Base-by-base conservation (phyloP, 2,329 filamentous ascomycete genomes). In the Tolypocladium inflatum region DNA sequence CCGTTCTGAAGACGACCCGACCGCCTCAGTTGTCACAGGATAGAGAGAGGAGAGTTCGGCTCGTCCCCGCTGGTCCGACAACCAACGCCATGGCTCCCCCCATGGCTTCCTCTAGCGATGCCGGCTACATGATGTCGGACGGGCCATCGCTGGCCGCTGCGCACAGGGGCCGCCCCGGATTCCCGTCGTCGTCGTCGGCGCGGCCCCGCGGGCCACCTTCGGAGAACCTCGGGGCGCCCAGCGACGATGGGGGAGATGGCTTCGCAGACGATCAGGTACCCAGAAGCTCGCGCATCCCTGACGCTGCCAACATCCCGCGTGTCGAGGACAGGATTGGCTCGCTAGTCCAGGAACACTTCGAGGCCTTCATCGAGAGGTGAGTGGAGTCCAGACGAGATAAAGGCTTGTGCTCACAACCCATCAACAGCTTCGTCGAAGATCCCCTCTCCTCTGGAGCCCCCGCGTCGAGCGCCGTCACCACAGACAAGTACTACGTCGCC, bases 401-500 rank as follows among this genome's bases (percentile, higher is more conserved):
- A 30, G 9, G 3, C 17, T 11, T 33, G 19, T 11, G 26, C 23
- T 55, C 13, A 54, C 10, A 30, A 30, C 8, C 43, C 17, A 2
- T 51, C 33, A 58, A 23, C 60, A 83, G 80, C 66, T 93, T 87
- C 68, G 77, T 84, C 58, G 88, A 92, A 72, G 86, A 89, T 21
- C 85, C 85, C 3, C 76, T 80, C 7, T 77, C 85, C 3, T 88
- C 83, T 17, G 81, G 80, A 51, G 76, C 79, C 8, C 86, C 87
- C 11, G 78, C 83, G 4, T 88, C 89, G 19, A 90, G 87, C 68
- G 85, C 86, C 35, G 79, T 85, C 52, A 87, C 85, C 4, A 90
- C 88, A 33, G 87, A 91, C 75, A 90, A 88, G 70, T 92, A 91
- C 76, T 95, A 94, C 71, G 80, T 94, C 59, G 88, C 88, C 55